Percentiles rank a stretch among this genome's conserved stretches.
Evolutionary conservation across 1,284 basidiomycete species (phyloP).

Genomic region (Ganoderma resinaceum): DNA sequence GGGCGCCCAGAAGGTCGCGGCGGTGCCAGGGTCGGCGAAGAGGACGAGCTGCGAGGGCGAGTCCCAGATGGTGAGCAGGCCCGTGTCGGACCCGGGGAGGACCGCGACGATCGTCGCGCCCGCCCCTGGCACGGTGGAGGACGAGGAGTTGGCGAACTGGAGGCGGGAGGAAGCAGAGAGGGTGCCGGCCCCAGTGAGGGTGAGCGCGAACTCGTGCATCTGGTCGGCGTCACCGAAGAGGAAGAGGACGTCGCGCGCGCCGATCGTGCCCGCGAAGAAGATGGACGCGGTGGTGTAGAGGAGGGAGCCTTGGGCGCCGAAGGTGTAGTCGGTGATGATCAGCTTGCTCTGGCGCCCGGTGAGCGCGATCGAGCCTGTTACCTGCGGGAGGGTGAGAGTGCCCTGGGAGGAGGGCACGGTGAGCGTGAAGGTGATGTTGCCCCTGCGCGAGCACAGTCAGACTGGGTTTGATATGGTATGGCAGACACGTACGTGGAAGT

Average conservation of each 20-base stretch:
- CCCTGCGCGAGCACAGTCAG: constrained; percentile 43
- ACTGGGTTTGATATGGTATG: background rate
- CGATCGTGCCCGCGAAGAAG: constrained; percentile 74
- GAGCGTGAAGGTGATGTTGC: constrained; percentile 58
- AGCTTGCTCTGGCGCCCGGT: constrained; percentile 75
- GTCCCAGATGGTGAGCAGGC: constrained; percentile 69
- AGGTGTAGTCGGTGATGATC: constrained; percentile 71
- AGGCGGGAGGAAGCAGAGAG: constrained; percentile 41
- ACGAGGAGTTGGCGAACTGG: constrained; percentile 18
- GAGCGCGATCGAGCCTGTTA: constrained; percentile 60
- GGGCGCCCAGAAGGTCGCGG: constrained; percentile 64
- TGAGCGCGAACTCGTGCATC: constrained; percentile 64
- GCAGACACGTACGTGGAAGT: constrained; percentile 62
- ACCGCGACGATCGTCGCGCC: constrained; percentile 52
- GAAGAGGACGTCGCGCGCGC: constrained; percentile 71
- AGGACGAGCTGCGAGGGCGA: constrained; percentile 70
- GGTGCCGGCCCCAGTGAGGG: constrained; percentile 52
- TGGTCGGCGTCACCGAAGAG: constrained; percentile 67
- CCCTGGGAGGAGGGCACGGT: constrained; percentile 61
- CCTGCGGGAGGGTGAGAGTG: constrained; percentile 59
- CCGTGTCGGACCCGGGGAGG: constrained; percentile 59
- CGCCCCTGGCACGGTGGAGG: constrained; percentile 9
- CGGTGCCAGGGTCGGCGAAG: constrained; percentile 68
- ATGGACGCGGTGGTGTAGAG: constrained; percentile 76
- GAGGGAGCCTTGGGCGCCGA: constrained; percentile 58